Evolutionary conservation across 2,329 filamentous ascomycete genomes (phyloP), one percentile per base, ranked within the genome.

Genomic region (Beauveria australis): DNA sequence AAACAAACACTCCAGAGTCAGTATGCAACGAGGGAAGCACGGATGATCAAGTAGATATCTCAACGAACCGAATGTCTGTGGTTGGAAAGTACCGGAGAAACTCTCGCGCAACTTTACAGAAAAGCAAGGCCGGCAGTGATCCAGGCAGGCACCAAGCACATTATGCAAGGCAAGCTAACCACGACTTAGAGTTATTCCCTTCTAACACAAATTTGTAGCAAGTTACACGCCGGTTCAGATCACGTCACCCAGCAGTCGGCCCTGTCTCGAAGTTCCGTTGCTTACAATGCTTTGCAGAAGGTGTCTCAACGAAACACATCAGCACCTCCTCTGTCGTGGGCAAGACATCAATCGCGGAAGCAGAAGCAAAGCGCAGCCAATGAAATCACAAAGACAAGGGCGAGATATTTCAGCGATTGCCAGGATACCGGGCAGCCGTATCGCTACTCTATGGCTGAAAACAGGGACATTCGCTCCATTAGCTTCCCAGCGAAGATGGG

Each of bases 321-420:
- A 10, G 56, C 41, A 5, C 68, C 68, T 30, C 70, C 71, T 5
- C 64, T 63, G 16, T 68, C 73, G 8, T 76, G 74, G 74, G 65
- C 73, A 10, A 73, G 60, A 30, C 74, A 69, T 57, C 67, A 71
- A 19, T 73, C 73, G 3, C 66, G 70, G 37, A 70, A 65, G 4
- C 66, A 70, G 33, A 65, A 66, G 8, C 18, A 28, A n/a, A 22
- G 46, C 7, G 6, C 18, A 6, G 9, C 22, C 10, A 43, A 43
- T n/a, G 10, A 43, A 4, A 2, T 43, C 5, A 14, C 22, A 22
- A 26, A 16, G 14, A 24, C 12, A 7, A 14, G 19, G 2, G 7
- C 10, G 6, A 16, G 12, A 18, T 9, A 33, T 51, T n/a, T 10
- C 22, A 10, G 22, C 9, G 37, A n/a, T n/a, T 9, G 14, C 22